Base-by-base conservation (phyloP, 2,329 filamentous ascomycete genomes). In the Catunica adiposa region DNA sequence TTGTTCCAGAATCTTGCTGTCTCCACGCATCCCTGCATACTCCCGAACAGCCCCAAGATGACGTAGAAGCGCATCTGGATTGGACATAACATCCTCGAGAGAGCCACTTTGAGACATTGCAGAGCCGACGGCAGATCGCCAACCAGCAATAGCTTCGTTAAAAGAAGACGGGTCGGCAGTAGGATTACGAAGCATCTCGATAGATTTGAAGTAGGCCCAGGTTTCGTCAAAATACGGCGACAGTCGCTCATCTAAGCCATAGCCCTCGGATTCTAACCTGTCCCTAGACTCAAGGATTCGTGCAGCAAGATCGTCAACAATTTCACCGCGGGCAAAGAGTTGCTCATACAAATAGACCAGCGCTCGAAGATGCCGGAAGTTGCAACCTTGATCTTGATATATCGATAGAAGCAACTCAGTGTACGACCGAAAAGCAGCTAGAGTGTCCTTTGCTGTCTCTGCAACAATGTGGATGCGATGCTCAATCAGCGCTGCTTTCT, bases 401-500 rank as follows among this genome's bases (percentile, higher is more conserved):
- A 74, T 69, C 5, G 72, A 66, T 3, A 80, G 64, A 8, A 80
- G 64, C 0, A 70, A 66, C 37, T 71, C 69, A 9, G 77, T 67
- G 11, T 68, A 69, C 1, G 73, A 65, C 53, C 77, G 71, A 3
- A 72, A 67, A 15, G 75, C 64, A 7, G 68, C 68, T 23, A 71
- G 63, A 2, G 66, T 67, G 26, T 66, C 63, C 23, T 61, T 59
- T 3, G 63, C 64, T 5, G 65, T 66, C 2, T 64, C 62, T 6
- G 67, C 31, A 2, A 53, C 46, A 29, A 58, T 29, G 23, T 58
- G 54, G 9, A 58, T 52, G 7, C 57, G 70, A 61, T 83, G 76
- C 60, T 84, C 79, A 17, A 84, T 68, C 1, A 79, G 75, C 1
- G 78, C 76, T 7, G 73, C 74, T 58, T 74, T 76, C 65, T 77